Evolutionary conservation across 768 basidiomycete genomes (phyloP), one percentile per base, ranked within the genome.

Genomic region (Boletus edulis): DNA sequence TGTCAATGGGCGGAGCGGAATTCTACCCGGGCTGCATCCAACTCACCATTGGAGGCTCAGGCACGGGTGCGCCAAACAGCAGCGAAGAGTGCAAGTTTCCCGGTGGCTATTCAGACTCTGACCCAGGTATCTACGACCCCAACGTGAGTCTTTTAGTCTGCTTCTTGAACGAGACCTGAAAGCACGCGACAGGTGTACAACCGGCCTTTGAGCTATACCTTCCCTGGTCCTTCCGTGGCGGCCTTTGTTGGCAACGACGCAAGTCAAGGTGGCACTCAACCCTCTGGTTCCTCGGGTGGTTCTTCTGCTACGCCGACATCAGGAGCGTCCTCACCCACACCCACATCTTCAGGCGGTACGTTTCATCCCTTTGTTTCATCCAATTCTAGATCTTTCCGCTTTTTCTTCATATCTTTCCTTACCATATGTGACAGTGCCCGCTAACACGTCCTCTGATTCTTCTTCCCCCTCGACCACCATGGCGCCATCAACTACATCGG

Each of bases 81-180:
- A 54, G 53, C 31, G 70, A 71, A 44, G 78, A 81, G 31, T 87
- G 86, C 38, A 69, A 66, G 14, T 73, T 92, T 49, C 90, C 90
- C 1, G 90, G 89, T 15, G 84, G 81, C 22, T 92, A 92, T 72
- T 75, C 65, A 13, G 84, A 87, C 67, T 73, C 62, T 44, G 87
- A 90, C 56, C 80, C 87, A 5, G 89, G 90, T 46, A 86, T 91
- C 63, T 78, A 78, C 54, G 80, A 75, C 58, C 75, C 78, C 14
- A 62, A 72, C 40, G 80, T 79, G 61, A 59, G 72, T 42, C 4
- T 20, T 18, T 29, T 12, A 1, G 14, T 14, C 11, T 47, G 1
- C 8, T 8, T 51, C 6, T 20, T 39, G 46, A 29, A 31, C 27
- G 17, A 27, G 12, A 18, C 41, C 32, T 51, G 56, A 63, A 9